Conservation (phyloP, 139 green algal genomes). For the Picochlorum costavermella region DNA sequence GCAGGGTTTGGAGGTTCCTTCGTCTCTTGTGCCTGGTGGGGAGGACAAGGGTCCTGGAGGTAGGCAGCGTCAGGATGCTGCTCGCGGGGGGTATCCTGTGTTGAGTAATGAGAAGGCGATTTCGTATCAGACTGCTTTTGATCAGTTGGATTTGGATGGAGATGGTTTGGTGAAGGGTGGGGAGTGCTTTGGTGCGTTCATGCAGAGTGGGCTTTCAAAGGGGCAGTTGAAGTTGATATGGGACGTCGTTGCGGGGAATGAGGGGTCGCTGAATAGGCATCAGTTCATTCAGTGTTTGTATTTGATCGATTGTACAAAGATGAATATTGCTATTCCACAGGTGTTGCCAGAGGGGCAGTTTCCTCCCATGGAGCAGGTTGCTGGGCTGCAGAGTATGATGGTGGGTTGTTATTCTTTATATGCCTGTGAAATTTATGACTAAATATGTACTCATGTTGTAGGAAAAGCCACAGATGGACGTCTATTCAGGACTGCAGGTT, state of each 20-base stretch:
- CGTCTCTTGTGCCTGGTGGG: neutral
- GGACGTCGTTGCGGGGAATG: constrained; percentile 54
- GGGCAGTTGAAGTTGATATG: constrained; percentile 53
- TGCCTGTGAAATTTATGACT: neutral
- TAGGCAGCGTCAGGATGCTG: neutral
- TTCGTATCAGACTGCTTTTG: constrained; percentile 56
- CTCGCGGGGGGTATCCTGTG: constrained; percentile 30
- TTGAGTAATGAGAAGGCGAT: constrained; percentile 40
- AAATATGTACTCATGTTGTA: neutral
- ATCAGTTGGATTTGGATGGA: constrained; percentile 53
- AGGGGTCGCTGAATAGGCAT: constrained; percentile 39
- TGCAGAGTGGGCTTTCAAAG: constrained; percentile 71
- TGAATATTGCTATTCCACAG: constrained; percentile 32
- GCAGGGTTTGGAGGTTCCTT: constrained; percentile 20
- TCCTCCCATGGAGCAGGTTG: constrained; percentile 32
- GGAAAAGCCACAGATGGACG: neutral
- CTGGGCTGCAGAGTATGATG: neutral
- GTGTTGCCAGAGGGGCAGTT: constrained; percentile 43
- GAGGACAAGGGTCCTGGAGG: neutral
- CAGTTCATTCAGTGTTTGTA: constrained; percentile 71
- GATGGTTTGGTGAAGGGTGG: constrained; percentile 60
- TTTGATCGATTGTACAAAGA: constrained; percentile 61
- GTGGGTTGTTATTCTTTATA: constrained; percentile 4
- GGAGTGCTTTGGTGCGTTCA: constrained; percentile 73
- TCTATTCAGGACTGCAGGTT: neutral